Evolutionary conservation across 2,329 filamentous ascomycete species (phyloP), one percentile per base, ranked within the genome.

Genomic region (Sarocladiaceae sp.): DNA sequence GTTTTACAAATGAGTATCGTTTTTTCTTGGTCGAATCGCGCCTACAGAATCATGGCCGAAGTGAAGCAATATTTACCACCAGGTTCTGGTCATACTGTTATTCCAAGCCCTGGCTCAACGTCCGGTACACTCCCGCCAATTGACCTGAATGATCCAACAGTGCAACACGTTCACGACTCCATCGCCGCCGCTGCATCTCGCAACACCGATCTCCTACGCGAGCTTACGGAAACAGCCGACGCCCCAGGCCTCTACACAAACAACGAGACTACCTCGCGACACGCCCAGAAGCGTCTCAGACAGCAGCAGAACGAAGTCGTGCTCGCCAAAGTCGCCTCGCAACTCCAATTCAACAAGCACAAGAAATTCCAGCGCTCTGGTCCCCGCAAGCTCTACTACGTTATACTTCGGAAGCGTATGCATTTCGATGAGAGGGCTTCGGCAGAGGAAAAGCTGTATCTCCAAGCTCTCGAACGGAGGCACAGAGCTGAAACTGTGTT

Each of bases 361-460:
- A 54, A 54, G 35, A 53, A 42, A 29, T 54, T 52, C 12, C 29
- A 50, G 2, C 50, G 52, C 25, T 54, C 53, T 5, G 35, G 52
- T 6, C 44, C 18, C 6, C 52, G 52, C 40, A 54, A 50, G 37
- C 46, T 52, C 22, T 35, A 52, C 20, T 54, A 54, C 18, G 52
- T 50, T 11, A n/a, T 54, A 17, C 26, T 52, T 28, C 36, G 52
- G 10, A 33, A 33, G 29, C 8, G 29, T 8, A 15, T 10, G 29
- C 10, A 33, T 8, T 33, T 33, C 15, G 11, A 54, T 25, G 36
- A 53, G 3, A 54, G 37, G 42, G 53, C 50, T 1, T 35, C 29
- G 42, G 40, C 40, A 3, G 42, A 54, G 25, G 53, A 54, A 17
- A 53, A 37, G 28, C 35, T 35, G 23, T 54, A 54, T 28, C 40